These are phyloP conservation scores for Epichloe festucae DNA, from an alignment of 2,329 filamentous ascomycete genomes.

Conservation along the genomic window DNA sequence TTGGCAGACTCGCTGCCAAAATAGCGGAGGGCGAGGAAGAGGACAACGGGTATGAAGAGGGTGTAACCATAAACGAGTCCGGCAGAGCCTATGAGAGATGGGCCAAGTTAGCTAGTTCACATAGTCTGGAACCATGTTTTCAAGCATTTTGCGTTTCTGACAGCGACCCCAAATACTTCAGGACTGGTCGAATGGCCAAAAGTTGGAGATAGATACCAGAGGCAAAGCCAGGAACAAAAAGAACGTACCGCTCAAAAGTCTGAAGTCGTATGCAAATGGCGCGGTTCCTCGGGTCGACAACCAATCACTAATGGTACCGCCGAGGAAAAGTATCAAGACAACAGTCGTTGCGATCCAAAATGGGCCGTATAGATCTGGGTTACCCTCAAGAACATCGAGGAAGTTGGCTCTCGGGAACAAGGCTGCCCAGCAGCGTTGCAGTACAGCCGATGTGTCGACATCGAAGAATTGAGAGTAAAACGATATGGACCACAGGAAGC, in stretches of 20 bases:
- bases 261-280: constrained; percentile 86
- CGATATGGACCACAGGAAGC: constrained; percentile 78
- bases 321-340: constrained; percentile 86
- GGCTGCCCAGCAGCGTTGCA: constrained; percentile 77
- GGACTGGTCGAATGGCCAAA: background rate
- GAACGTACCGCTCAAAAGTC: constrained; percentile 61
- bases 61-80: constrained; percentile 96
- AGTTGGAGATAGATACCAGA: too few species aligned
- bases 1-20: constrained; percentile 91
- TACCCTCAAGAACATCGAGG: constrained; percentile 91
- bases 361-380: constrained; percentile 90
- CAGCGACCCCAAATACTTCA: background rate
- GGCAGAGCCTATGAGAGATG: constrained; percentile 49
- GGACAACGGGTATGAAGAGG: constrained; percentile 64
- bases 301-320: constrained; percentile 90
- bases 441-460: constrained; percentile 83
- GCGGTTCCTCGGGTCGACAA: constrained; percentile 53
- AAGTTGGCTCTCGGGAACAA: constrained; percentile 88
- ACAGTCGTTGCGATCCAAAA: constrained; percentile 99
- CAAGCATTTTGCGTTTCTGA: background rate
- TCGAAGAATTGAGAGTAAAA: constrained; percentile 99
- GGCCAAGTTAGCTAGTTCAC: background rate
- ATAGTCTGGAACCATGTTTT: background rate
- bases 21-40: constrained; percentile 86
- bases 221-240: background rate